These are phyloP conservation scores for Magnaporthiopsis poae DNA, from an alignment of 2,329 filamentous ascomycete species.

Conservation along the genomic window DNA sequence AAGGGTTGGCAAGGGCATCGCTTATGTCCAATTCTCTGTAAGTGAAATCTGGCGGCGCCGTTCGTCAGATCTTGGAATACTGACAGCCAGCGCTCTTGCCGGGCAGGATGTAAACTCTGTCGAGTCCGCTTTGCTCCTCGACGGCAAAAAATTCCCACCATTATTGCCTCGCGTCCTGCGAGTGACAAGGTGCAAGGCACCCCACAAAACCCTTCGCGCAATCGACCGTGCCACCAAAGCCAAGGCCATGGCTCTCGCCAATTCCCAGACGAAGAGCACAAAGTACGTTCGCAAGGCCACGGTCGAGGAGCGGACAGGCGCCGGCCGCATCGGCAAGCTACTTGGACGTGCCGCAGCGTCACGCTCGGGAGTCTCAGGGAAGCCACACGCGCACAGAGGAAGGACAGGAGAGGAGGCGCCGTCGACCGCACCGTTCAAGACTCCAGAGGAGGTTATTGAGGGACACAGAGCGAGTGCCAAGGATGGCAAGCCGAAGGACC, in stretches of 20 bases:
- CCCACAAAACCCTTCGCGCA: conserved; percentile 47
- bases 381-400: conserved; percentile 19
- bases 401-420: conserved; percentile 11
- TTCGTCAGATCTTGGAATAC: background rate
- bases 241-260: conserved; percentile 22
- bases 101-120: conserved; percentile 68
- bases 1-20: conserved; percentile 89
- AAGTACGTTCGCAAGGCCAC: conserved; percentile 62
- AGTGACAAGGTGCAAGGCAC: conserved; percentile 75
- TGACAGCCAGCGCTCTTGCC: background rate
- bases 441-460: conserved; percentile 64
- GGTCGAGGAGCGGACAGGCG: conserved; percentile 54
- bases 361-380: conserved; percentile 22
- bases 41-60: conserved; percentile 20
- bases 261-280: conserved; percentile 29
- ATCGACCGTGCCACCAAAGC: conserved; percentile 37
- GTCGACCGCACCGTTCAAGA: conserved; percentile 30
- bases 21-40: conserved; percentile 88
- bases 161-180: conserved; percentile 83
- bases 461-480: conserved; percentile 62
- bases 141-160: conserved; percentile 87
- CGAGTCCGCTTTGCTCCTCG: conserved; percentile 76
- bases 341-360: conserved; percentile 58
- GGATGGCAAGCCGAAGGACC: conserved; percentile 53
- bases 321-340: conserved; percentile 65